Evolutionary conservation across 768 basidiomycete genomes (phyloP), one percentile per base, ranked within the genome.

Genomic region (Xerocomus potaroensis): DNA sequence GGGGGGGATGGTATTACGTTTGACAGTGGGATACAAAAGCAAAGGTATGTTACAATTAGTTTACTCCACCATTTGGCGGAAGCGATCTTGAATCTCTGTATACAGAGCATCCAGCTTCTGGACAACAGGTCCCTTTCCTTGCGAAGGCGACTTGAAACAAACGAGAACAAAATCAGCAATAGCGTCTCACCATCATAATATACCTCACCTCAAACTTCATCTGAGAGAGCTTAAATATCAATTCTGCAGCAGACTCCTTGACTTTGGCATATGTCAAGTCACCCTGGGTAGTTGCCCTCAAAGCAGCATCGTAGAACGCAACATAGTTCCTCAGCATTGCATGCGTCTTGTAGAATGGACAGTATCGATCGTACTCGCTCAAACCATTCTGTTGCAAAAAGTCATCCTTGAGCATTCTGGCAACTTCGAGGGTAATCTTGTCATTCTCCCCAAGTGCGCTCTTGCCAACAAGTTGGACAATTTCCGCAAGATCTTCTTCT

Each of bases 401-500:
- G 66, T 94, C 92, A 51, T 96, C 94, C 75, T 97, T 97, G 54
- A 97, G 79, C 87, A 99, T 91, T 36, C 89, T 80, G 15, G 94
- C 95, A 27, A 97, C 92, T 62, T 98, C 96, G 29, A 99, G 79
- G 8, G 94, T 98, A 61, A 97, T 94, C 79, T 99, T 99, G 71
- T 99, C 96, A 60, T 78, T 83, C 68, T 99, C 96, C 47, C 95
- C 94, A 21, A 99, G 76, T 23, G 96, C 96, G 58, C 87, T 91
- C 77, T 99, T 99, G 41, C 96, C 96, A 56, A 99, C 96, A n/a
- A 99, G 79, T 64, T 99, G 96, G 22, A 99, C 96, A 54, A 99
- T 98, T 69, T 99, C 96, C 1, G 96, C 92, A 33, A 99, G 79
- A 62, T 98, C 96, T 60, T 94, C 92, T 67, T 99, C 96, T 70